Base-by-base conservation (phyloP, 352 stramenopile species). In the Phytophthora ohioensis region DNA sequence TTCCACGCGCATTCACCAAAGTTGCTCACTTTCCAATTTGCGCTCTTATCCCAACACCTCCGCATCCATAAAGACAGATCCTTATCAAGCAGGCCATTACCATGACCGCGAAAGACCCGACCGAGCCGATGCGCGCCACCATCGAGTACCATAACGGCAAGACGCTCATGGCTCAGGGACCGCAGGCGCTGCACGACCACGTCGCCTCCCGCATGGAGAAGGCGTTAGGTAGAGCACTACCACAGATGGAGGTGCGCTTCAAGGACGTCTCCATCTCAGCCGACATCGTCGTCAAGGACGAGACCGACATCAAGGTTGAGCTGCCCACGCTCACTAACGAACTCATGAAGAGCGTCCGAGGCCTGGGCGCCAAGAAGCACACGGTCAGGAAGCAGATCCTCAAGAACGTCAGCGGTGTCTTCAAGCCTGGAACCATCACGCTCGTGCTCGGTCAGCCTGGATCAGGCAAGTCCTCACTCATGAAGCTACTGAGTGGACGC, bases 401-500 rank as follows among this genome's bases (percentile, higher is more conserved):
- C 9, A 65, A 72, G 32, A 58, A 81, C 43, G 41, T 85, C 21
- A 80, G 41, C 35, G 79, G 76, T 5, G 62, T 80, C 30, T 82
- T 87, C 52, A 69, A 75, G 13, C 76, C 79, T 2, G 78, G 80
- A 2, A 82, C 69, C 17, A 84, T 83, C 52, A 88, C 80, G 5
- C 74, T 88, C 21, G 69, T 88, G 38, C 57, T 86, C n/a, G 80
- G 80, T 1, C 75, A 86, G 58, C 80, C 80, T 0, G 68, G 68
- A 1, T 86, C 80, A 0, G 80, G 78, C 48, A 86, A 88, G 64
- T 86, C 78, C 5, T 75, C 80, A 27, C 69, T 87, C 46, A 82
- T 88, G 73, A 88, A 88, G 55, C 57, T 82, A 7, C 73, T 88
- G 4, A 82, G 70, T 12, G 76, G 73, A 0, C 69, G 77, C 0